phyloP scores from a whole-genome alignment of 768 basidiomycete genomes.

The Panaeolus papilionaceus region DNA sequence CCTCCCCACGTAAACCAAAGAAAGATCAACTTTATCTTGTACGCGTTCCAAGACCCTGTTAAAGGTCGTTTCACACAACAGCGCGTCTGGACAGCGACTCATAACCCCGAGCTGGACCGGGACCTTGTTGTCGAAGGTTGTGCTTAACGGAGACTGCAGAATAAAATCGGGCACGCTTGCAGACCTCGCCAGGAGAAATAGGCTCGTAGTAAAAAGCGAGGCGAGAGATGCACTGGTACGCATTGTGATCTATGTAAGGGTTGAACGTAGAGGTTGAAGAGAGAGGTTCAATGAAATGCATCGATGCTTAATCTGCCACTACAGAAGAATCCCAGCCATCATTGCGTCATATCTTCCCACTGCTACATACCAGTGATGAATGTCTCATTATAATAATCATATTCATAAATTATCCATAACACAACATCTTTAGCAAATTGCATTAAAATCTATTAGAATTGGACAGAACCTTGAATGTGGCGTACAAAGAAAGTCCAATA shows the following conservation, averaged over 20 bases:
- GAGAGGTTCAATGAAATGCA: not conserved
- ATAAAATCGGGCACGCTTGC: not conserved
- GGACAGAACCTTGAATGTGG: no score
- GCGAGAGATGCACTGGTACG: no score
- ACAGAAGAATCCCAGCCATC: conserved; percentile 17
- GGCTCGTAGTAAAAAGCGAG: not conserved
- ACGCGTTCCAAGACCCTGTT: conserved; percentile 72
- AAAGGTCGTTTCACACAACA: conserved; percentile 81
- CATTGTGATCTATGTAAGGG: conserved; percentile 16
- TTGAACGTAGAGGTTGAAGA: conserved; percentile 7
- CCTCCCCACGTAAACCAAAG: conserved; percentile 78
- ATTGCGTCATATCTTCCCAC: conserved; percentile 38
- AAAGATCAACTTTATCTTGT: conserved; percentile 67
- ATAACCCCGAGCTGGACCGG: conserved; percentile 58
- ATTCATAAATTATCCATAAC: no score
- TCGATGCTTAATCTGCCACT: not conserved
- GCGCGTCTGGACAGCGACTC: conserved; percentile 79
- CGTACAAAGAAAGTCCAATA: no score
- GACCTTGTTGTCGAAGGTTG: conserved; percentile 42
- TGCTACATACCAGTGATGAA: conserved; percentile 9
- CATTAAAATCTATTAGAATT: not conserved
- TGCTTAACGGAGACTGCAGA: not conserved
- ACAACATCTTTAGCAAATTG: not conserved
- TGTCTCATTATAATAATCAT: conserved; percentile 13
- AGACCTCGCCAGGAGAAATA: not conserved